Base-by-base conservation (phyloP, 176 grass and related monocot species). In the Thinopyrum elongatum region DNA sequence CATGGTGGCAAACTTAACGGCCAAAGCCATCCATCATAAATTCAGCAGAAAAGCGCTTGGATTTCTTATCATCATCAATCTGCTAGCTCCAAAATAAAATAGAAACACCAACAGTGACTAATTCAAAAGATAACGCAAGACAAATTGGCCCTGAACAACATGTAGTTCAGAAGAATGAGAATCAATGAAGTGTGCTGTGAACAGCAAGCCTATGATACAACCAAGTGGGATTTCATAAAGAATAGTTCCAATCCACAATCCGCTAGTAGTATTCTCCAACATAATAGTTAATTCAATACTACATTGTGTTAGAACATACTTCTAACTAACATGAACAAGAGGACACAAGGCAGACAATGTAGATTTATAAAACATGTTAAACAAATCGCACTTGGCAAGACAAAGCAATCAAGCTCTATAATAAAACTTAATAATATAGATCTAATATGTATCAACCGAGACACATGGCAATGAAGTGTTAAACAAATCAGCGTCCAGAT, bases 1-100 rank as follows among this genome's bases (percentile, higher is more conserved):
- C 8, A 3, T 21, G 46, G 27, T 33, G 22, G 74, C 74, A 55
- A 12, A 22, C 74, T 12, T 7, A 22, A 55, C 0, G 16, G 1
- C 46, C 26, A 87, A 51, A 84, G 81, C 85, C 29, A 34, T 80
- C 81, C 85, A 87, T 91, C 89, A 76, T 49, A 84, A 66, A 25
- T 29, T 84, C 89, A 91, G 89, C 38, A 30, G 71, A 69, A 75
- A 84, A 69, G 69, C 85, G 69, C 85, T 84, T 80, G 47, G 81
- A 64, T 67, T 30, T 61, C 69, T 13, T 76, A 8, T 70, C 89
- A 80, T 87, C 85, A 91, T 62, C 27, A 80, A 87, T 80, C 68
- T 84, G 76, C 8, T 60, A 76, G 46, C 67, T 84, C 81, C 73
- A 23, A 46, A 33, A 63, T 72, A 11, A 2, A 64, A 57, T 0